These are phyloP conservation scores for Metschnikowia corniflorae DNA, from an alignment of 805 yeast species.

Conservation along the genomic window DNA sequence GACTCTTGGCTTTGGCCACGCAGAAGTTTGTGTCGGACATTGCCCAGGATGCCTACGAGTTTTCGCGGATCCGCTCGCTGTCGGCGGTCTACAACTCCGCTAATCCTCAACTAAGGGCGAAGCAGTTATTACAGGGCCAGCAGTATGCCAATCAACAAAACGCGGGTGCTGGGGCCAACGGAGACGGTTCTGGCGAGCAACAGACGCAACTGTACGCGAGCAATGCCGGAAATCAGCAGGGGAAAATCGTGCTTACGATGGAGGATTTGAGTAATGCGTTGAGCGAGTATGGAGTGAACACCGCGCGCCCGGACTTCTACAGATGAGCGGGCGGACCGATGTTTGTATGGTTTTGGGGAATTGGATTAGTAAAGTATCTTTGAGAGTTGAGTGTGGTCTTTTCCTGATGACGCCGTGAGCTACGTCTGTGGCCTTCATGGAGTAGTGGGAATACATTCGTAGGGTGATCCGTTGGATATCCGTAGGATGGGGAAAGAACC, in stretches of 20 bases:
- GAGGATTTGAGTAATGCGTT: constrained; percentile 91
- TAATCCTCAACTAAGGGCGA: constrained; percentile 82
- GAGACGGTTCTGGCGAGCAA: constrained; percentile 33
- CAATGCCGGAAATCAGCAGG: constrained; percentile 54
- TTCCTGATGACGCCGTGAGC: too few species aligned
- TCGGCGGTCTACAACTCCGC: constrained; percentile 81
- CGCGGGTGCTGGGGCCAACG: constrained; percentile 19
- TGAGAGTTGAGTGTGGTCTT: too few species aligned
- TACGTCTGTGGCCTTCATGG: too few species aligned
- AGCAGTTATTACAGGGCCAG: constrained; percentile 69
- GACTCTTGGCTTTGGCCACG: constrained; percentile 89
- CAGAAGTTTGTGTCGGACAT: constrained; percentile 93
- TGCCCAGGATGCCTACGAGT: constrained; percentile 95
- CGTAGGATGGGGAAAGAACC: too few species aligned
- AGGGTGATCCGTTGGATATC: too few species aligned
- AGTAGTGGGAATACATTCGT: too few species aligned
- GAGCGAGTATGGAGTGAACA: constrained; percentile 87
- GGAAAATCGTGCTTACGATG: constrained; percentile 84
- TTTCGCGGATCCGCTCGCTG: constrained; percentile 85
- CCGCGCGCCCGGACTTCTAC: constrained; percentile 90
- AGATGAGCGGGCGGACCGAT: too few species aligned
- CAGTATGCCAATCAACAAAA: constrained; percentile 44
- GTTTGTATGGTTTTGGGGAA: too few species aligned
- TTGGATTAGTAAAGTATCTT: too few species aligned
- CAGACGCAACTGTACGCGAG: constrained; percentile 27